phyloP scores from a whole-genome alignment of 2,329 filamentous ascomycete genomes.

The Fusarium phyllophilum region DNA sequence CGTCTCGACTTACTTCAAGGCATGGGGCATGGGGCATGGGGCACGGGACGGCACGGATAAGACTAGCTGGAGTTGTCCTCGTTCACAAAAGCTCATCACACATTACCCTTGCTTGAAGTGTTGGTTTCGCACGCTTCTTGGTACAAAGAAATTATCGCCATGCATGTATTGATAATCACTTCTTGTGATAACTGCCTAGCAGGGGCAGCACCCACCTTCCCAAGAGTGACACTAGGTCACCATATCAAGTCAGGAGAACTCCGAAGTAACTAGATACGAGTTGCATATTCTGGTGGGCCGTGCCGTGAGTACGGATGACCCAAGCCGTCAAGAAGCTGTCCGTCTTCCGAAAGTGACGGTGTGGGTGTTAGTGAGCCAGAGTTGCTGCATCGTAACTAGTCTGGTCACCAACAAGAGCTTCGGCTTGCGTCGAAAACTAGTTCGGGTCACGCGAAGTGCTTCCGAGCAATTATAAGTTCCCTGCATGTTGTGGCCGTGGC shows the following conservation, averaged over 20 bases:
- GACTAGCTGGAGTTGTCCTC: constrained; percentile 7
- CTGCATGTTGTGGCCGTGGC: constrained; percentile 16
- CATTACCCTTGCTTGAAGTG: constrained; percentile 9
- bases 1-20: constrained; percentile 16
- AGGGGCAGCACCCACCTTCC: constrained; percentile 1
- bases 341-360: constrained; percentile 28
- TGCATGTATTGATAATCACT: constrained; percentile 12
- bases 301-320: constrained; percentile 10
- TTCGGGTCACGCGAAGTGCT: constrained; percentile 6
- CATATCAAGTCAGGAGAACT: constrained; percentile 16
- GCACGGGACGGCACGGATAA: constrained; percentile 20
- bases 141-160: constrained; percentile 11
- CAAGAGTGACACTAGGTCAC: not conserved
- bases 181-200: constrained; percentile 16
- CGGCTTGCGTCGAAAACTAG: constrained; percentile 20
- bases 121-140: constrained; percentile 14
- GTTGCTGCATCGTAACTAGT: constrained; percentile 29
- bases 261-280: not conserved
- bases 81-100: constrained; percentile 9
- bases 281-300: constrained; percentile 12
- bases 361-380: constrained; percentile 31
- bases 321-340: constrained; percentile 16
- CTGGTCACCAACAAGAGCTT: constrained; percentile 40
- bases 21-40: constrained; percentile 12
- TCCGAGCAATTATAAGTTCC: constrained; percentile 20